These are phyloP conservation scores for Exophiala sp. DNA, from an alignment of 2,329 filamentous ascomycete genomes.

Conservation along the genomic window DNA sequence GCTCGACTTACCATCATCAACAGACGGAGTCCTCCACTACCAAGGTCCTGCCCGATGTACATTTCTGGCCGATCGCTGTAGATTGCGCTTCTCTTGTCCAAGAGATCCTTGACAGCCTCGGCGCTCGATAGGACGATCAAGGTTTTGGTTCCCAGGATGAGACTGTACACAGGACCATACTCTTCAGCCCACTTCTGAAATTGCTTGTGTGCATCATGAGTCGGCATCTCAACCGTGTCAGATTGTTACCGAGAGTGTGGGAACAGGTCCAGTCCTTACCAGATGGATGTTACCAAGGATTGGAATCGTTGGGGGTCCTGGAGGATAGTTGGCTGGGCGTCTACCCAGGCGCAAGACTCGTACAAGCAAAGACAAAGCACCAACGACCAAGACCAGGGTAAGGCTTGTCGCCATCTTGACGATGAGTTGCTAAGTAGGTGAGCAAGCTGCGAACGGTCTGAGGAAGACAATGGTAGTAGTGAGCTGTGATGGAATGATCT, in stretches of 20 bases:
- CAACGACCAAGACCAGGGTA: no score
- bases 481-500: no score
- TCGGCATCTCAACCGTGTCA: constrained; percentile 37
- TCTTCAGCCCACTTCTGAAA: constrained; percentile 53
- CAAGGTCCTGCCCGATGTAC: constrained; percentile 42
- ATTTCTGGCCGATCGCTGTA: constrained; percentile 49
- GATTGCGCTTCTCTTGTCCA: constrained; percentile 50
- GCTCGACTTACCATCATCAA: constrained; percentile 31
- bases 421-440: no score
- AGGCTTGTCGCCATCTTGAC: no score
- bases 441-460: no score
- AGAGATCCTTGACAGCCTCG: constrained; percentile 48
- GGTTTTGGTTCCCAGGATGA: constrained; percentile 49
- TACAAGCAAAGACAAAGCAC: no score
- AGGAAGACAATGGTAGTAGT: no score
- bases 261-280: constrained; percentile 6
- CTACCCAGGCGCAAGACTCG: no score
- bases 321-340: constrained; percentile 36
- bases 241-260: constrained; percentile 1
- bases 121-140: constrained; percentile 49
- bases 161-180: constrained; percentile 52
- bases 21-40: constrained; percentile 31
- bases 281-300: constrained; percentile 52
- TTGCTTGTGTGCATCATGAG: constrained; percentile 41
- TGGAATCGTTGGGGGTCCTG: constrained; percentile 51